These are phyloP conservation scores for Saturnispora sanitii DNA, from an alignment of 805 yeast genomes.

Conservation along the genomic window DNA sequence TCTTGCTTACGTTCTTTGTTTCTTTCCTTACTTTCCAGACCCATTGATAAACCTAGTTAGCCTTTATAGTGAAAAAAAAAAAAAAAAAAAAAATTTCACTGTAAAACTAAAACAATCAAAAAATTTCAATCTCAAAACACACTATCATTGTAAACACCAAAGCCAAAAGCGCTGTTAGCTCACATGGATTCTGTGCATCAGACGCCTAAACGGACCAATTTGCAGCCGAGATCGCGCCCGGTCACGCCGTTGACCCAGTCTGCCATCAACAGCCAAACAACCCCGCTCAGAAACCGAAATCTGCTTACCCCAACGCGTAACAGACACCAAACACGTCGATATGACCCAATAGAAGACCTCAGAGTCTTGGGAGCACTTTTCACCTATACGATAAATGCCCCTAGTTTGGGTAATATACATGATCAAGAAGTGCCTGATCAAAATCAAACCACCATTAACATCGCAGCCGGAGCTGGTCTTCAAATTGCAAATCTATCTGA, in stretches of 20 bases:
- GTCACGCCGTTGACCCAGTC: constrained; percentile 26
- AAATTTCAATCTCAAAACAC: background rate
- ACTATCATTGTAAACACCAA: constrained; percentile 6
- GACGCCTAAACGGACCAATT: too few relatives aligned
- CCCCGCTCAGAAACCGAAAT: constrained; percentile 24
- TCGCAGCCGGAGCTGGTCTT: too few relatives aligned
- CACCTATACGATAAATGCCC: constrained; percentile 5
- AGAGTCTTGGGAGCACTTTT: constrained; percentile 24
- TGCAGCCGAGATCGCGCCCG: constrained; percentile 7
- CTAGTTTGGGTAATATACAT: too few relatives aligned
- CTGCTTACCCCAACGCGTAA: constrained; percentile 23
- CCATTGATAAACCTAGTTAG: too few relatives aligned
- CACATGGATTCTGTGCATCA: too few relatives aligned
- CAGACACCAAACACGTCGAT: constrained; percentile 17
- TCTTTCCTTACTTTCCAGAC: constrained; percentile 33
- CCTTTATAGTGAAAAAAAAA: constrained; percentile 19
- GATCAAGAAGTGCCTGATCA: too few relatives aligned
- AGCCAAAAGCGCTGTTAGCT: constrained; percentile 2
- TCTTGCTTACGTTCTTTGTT: constrained; percentile 54
- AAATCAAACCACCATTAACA: too few relatives aligned
- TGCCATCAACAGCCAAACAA: constrained; percentile 24
- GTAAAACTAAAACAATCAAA: too few relatives aligned
- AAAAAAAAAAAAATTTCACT: background rate
- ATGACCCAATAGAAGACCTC: constrained; percentile 27
- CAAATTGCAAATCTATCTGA: too few relatives aligned